Evolutionary conservation across 495 filamentous ascomycete genomes (phyloP).

Genomic region (Polyplosphaeria fusca): DNA sequence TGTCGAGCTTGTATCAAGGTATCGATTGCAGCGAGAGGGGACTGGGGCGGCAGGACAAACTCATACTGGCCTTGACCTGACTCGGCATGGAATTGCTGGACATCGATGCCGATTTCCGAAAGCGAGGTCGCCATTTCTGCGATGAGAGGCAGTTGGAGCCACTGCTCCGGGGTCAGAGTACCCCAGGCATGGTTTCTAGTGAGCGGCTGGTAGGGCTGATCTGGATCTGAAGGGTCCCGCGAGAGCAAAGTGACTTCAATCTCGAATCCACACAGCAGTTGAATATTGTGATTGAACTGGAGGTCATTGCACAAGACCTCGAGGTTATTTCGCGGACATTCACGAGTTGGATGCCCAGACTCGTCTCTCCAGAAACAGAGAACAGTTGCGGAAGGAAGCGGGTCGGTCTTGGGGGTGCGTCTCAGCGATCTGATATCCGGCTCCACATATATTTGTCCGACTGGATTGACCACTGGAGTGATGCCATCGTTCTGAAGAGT

Average conservation of each 20-base stretch:
- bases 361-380: conserved; percentile 53
- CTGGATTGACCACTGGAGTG: conserved; percentile 55
- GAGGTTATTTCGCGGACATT: conserved; percentile 48
- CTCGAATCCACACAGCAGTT: conserved; percentile 73
- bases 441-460: conserved; percentile 46
- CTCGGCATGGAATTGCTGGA: conserved; percentile 78
- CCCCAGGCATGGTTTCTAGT: conserved; percentile 61
- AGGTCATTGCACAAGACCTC: conserved; percentile 29
- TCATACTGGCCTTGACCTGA: conserved; percentile 75
- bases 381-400: conserved; percentile 35
- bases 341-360: conserved; percentile 56
- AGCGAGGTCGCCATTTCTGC: conserved; percentile 62
- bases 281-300: conserved; percentile 41
- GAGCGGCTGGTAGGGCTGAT: conserved; percentile 38
- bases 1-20: conserved; percentile 68
- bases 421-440: conserved; percentile 38
- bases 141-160: conserved; percentile 54
- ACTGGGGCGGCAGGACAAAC: conserved; percentile 64
- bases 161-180: conserved; percentile 53
- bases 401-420: conserved; percentile 32
- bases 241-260: conserved; percentile 74
- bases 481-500: conserved; percentile 41
- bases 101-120: conserved; percentile 57
- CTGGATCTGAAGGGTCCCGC: conserved; percentile 28
- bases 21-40: conserved; percentile 69